Conservation (phyloP, 768 basidiomycete species). For the Mycena latifolia region DNA sequence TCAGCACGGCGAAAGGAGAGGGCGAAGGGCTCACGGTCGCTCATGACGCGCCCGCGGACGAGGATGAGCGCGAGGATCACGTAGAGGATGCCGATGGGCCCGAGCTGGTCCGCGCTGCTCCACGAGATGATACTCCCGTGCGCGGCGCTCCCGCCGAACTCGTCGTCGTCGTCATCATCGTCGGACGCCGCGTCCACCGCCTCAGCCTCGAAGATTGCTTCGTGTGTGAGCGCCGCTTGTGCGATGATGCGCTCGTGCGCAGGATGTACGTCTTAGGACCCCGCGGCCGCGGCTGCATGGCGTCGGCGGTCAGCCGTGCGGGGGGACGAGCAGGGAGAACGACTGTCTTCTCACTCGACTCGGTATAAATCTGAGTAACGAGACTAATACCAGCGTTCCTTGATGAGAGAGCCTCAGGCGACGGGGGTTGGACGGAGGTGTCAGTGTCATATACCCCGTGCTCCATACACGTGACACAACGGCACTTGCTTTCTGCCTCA, state of each 20-base stretch:
- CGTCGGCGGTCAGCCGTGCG: not conserved
- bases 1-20: slow-evolving; percentile 1
- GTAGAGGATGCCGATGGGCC: slow-evolving; percentile 79
- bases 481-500: too few species aligned
- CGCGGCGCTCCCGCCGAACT: slow-evolving; percentile 47
- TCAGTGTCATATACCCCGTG: too few species aligned
- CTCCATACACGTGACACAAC: too few species aligned
- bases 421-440: not conserved
- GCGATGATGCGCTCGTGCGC: slow-evolving; percentile 75
- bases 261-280: slow-evolving; percentile 88
- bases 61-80: slow-evolving; percentile 87
- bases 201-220: slow-evolving; percentile 64
- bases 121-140: slow-evolving; percentile 83
- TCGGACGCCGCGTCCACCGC: slow-evolving; percentile 61
- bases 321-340: too few species aligned
- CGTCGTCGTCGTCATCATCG: slow-evolving; percentile 65
- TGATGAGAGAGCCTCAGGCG: too few species aligned
- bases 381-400: too few species aligned
- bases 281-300: slow-evolving; percentile 60
- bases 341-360: too few species aligned
- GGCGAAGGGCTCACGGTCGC: slow-evolving; percentile 70
- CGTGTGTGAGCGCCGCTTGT: slow-evolving; percentile 66
- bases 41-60: slow-evolving; percentile 80
- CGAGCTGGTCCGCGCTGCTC: slow-evolving; percentile 76
- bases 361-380: too few species aligned